Evolutionary conservation across 2,329 filamentous ascomycete species (phyloP).

Genomic region (Aureobasidium sp.): DNA sequence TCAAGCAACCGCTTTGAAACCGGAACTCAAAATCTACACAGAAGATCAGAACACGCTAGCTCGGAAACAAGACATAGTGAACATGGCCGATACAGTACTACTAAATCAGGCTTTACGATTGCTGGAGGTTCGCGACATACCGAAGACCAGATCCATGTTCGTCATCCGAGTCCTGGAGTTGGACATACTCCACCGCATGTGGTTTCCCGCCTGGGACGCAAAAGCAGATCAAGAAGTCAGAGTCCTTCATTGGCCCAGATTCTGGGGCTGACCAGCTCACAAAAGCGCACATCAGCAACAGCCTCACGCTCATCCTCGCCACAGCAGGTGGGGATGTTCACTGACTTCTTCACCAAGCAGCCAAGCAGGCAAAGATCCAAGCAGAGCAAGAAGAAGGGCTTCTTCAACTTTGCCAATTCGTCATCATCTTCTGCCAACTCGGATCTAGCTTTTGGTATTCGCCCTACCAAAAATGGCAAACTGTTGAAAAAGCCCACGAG

Average conservation of each 20-base stretch:
- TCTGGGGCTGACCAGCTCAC: slow-evolving; percentile 15
- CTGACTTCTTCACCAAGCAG: slow-evolving; percentile 22
- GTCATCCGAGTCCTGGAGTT: background rate
- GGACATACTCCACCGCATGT: background rate
- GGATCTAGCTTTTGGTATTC: slow-evolving; percentile 36
- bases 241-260: slow-evolving; percentile 20
- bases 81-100: background rate
- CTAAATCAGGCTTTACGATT: background rate
- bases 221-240: slow-evolving; percentile 34
- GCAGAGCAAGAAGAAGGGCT: slow-evolving; percentile 28
- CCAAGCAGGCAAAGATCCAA: slow-evolving; percentile 16
- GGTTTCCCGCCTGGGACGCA: background rate
- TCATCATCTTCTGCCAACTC: slow-evolving; percentile 39
- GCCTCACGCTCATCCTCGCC: slow-evolving; percentile 13
- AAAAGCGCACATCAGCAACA: slow-evolving; percentile 13
- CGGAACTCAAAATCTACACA: background rate
- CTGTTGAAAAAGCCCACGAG: slow-evolving; percentile 11
- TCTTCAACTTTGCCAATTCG: slow-evolving; percentile 41
- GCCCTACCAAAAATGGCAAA: slow-evolving; percentile 15
- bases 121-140: background rate
- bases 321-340: slow-evolving; percentile 19
- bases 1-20: background rate
- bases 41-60: background rate
- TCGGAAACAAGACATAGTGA: background rate
- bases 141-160: slow-evolving; percentile 2